Conservation (phyloP, 2,329 filamentous ascomycete genomes). For the Pseudogymnoascus sp. region DNA sequence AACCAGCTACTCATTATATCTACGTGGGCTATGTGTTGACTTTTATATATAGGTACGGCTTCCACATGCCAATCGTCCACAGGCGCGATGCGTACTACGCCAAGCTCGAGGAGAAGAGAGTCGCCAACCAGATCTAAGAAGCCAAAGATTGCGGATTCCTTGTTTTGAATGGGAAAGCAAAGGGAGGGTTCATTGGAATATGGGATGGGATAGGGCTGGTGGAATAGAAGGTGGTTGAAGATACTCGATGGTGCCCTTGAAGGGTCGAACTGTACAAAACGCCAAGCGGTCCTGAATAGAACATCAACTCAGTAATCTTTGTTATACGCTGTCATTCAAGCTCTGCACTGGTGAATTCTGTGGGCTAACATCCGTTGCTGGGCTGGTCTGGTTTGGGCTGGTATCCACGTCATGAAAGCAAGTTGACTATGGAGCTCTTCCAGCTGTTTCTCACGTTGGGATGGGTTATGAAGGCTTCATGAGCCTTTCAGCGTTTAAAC, state of each 20-base stretch:
- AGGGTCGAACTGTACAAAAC: slow-evolving; percentile 8
- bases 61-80: slow-evolving; percentile 35
- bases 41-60: slow-evolving; percentile 28
- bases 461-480: not conserved
- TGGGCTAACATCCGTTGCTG: not conserved
- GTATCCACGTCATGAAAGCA: not conserved
- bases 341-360: not conserved
- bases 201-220: not conserved
- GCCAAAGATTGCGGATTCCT: slow-evolving; percentile 6
- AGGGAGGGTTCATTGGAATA: not conserved
- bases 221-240: slow-evolving; percentile 6
- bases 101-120: slow-evolving; percentile 33
- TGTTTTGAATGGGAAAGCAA: slow-evolving; percentile 1
- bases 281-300: slow-evolving; percentile 4
- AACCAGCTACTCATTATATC: not conserved
- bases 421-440: not conserved
- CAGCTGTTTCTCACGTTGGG: not conserved
- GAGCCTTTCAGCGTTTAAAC: not conserved
- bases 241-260: not conserved
- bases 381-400: not conserved
- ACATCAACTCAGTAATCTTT: slow-evolving; percentile 8
- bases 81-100: slow-evolving; percentile 33
- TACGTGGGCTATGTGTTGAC: not conserved
- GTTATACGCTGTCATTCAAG: not conserved
- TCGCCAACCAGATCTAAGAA: slow-evolving; percentile 17